Percentiles rank a stretch among this genome's conserved stretches.
phyloP scores from a whole-genome alignment of 148 eudicot species.

The Mesembryanthemum crystallinum region DNA sequence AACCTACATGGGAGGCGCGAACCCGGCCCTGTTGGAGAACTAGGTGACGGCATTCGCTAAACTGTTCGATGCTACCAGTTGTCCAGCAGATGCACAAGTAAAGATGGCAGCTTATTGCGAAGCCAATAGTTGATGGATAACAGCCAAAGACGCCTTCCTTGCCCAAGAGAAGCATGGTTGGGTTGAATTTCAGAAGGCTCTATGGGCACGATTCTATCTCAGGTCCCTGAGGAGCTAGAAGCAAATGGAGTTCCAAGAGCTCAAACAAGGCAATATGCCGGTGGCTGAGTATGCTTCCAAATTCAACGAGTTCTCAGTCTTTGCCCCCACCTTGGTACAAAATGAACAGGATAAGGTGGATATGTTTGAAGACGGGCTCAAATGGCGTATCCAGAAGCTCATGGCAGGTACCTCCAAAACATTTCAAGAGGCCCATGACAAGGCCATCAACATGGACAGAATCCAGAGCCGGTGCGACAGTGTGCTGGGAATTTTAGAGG shows the following conservation, averaged over 20 bases:
- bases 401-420: not conserved
- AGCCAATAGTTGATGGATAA: not conserved
- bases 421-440: not conserved
- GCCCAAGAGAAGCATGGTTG: not conserved
- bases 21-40: too few relatives aligned
- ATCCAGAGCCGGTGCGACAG: not conserved
- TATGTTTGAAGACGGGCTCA: not conserved
- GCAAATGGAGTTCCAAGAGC: not conserved
- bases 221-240: not conserved
- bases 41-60: too few relatives aligned
- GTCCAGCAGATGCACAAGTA: not conserved
- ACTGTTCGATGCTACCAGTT: too few relatives aligned
- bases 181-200: not conserved
- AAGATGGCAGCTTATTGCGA: not conserved
- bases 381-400: not conserved
- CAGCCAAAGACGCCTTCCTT: not conserved
- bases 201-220: not conserved
- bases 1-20: too few relatives aligned
- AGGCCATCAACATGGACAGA: not conserved
- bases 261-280: too few relatives aligned
- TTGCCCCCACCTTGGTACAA: not conserved
- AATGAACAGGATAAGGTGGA: not conserved
- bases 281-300: not conserved
- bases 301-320: not conserved
- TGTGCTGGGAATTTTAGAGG: not conserved